Percentiles rank a stretch among this genome's conserved stretches.
Conservation (phyloP, 2,329 filamentous ascomycete genomes). For the Colletotrichum gigasporum region DNA sequence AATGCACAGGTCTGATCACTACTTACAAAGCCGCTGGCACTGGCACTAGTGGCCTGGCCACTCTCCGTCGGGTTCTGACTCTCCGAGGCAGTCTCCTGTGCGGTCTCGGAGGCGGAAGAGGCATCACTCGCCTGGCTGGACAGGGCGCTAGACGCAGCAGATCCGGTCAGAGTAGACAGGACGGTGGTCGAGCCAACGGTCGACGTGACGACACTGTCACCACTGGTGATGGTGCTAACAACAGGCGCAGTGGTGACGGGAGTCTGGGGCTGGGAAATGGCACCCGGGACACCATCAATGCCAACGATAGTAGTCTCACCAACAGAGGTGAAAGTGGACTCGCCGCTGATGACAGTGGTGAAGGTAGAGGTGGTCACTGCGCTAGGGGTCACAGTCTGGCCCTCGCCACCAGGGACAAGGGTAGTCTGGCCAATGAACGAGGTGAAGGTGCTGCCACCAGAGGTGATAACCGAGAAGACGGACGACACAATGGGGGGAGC, state of each 20-base stretch:
- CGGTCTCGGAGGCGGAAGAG: slow-evolving; percentile 23
- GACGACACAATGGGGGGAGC: slow-evolving; percentile 18
- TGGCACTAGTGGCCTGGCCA: slow-evolving; percentile 19
- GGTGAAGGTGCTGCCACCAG: slow-evolving; percentile 49
- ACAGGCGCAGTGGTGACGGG: slow-evolving; percentile 25
- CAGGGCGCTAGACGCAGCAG: slow-evolving; percentile 34
- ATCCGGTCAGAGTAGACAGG: slow-evolving; percentile 35
- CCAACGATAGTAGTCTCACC: slow-evolving; percentile 39
- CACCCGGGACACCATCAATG: slow-evolving; percentile 19
- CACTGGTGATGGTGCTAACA: slow-evolving; percentile 29
- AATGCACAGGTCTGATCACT: not conserved
- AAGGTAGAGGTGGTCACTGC: slow-evolving; percentile 45
- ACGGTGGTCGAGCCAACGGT: slow-evolving; percentile 36
- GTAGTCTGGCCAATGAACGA: slow-evolving; percentile 40
- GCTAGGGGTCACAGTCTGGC: slow-evolving; percentile 26
- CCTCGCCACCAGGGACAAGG: not conserved
- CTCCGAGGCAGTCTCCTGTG: slow-evolving; percentile 1
- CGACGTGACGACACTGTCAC: slow-evolving; percentile 19
- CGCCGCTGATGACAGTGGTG: slow-evolving; percentile 34
- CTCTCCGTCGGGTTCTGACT: not conserved
- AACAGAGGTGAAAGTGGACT: slow-evolving; percentile 37
- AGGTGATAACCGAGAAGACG: slow-evolving; percentile 34
- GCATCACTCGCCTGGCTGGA: slow-evolving; percentile 34
- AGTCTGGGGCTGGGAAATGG: slow-evolving; percentile 6
- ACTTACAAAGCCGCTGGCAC: slow-evolving; percentile 37